Base-by-base conservation (phyloP, 768 basidiomycete genomes). In the Pleurotus pulmonarius region DNA sequence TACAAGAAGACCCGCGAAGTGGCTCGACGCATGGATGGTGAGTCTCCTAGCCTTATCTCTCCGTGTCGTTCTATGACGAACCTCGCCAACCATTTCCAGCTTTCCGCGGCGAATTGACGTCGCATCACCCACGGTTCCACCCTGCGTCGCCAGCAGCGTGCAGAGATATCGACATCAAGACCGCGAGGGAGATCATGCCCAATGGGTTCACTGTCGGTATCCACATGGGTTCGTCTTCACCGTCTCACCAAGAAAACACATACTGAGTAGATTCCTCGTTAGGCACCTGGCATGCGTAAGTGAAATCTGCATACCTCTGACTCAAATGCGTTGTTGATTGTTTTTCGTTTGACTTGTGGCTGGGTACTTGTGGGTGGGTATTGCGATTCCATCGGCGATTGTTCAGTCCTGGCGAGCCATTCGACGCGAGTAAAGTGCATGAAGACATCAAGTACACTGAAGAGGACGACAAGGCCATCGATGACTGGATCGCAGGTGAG, bases 1-100 rank as follows among this genome's bases (percentile, higher is more conserved):
- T 88, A 88, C 75, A 88, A 88, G 82, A 83, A 83, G 76, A 85
- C 84, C 13, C 82, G 87, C 60, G 86, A 88, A 63, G 71, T 88
- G 20, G 87, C 86, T 20, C 77, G 86, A 61, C 74, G 86, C 60
- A 88, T 88, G 87, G 86, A 88, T 58, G 76, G 83, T 84, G 62
- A 58, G 74, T 38, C 2, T 2, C 22, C 6, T 13, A 3, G 11
- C 9, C 29, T 34, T 34, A 9, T 34, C 24, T 12, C 40, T 16
- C 9, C 8, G 11, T 11, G 1, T 11, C 29, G 29, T 2, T 6
- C 8, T 34, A 34, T 9, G 11, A 40, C 37, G 16, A 41, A 25
- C 11, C 13, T 47, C 26, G 18, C 41, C 49, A 54, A 44, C 56
- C 18, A 54, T 39, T 48, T 15, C 34, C 54, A 86, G 85, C 84